Percentiles rank a stretch among this genome's conserved stretches.
Evolutionary conservation across 192 early-diverging fungal genomes (phyloP).

Genomic region (Coemansia sp.): DNA sequence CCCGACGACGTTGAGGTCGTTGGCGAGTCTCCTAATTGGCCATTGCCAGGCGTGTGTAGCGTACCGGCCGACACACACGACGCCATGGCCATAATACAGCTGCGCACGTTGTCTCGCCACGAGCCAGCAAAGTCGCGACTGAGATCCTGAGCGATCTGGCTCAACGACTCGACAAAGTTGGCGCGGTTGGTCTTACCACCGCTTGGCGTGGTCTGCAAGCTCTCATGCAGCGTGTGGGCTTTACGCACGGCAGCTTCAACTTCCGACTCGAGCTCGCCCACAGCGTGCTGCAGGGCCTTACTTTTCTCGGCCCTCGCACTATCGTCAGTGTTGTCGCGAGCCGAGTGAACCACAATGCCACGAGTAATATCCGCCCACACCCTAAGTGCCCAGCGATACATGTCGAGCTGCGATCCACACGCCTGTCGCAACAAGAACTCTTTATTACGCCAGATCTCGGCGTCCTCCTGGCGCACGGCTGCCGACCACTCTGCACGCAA

Average conservation of each 20-base stretch:
- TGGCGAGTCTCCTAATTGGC: neutral
- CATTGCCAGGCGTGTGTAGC: neutral
- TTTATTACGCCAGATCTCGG: conserved; percentile 18
- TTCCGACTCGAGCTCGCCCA: conserved; percentile 28
- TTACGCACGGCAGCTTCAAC: conserved; percentile 23
- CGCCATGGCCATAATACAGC: conserved; percentile 20
- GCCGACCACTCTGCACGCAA: conserved; percentile 16
- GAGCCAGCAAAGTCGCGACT: conserved; percentile 15
- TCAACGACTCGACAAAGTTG: conserved; percentile 24
- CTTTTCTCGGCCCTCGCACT: neutral
- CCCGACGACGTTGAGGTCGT: conserved; percentile 9
- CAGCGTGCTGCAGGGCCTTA: conserved; percentile 18
- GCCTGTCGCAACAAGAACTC: conserved; percentile 27
- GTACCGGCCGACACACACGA: conserved; percentile 1
- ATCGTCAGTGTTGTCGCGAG: neutral
- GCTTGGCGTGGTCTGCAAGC: conserved; percentile 1
- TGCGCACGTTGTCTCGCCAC: conserved; percentile 36
- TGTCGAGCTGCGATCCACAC: conserved; percentile 35
- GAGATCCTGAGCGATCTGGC: conserved; percentile 24
- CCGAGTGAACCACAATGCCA: neutral
- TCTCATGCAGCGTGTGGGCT: conserved; percentile 10
- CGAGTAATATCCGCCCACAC: conserved; percentile 34
- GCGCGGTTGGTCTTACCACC: conserved; percentile 10
- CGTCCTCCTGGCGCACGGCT: conserved; percentile 11
- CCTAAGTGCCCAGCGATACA: conserved; percentile 28